Percentiles rank a stretch among this genome's conserved stretches.
phyloP scores from a whole-genome alignment of 768 basidiomycete species.

The Tricholoma terreum region DNA sequence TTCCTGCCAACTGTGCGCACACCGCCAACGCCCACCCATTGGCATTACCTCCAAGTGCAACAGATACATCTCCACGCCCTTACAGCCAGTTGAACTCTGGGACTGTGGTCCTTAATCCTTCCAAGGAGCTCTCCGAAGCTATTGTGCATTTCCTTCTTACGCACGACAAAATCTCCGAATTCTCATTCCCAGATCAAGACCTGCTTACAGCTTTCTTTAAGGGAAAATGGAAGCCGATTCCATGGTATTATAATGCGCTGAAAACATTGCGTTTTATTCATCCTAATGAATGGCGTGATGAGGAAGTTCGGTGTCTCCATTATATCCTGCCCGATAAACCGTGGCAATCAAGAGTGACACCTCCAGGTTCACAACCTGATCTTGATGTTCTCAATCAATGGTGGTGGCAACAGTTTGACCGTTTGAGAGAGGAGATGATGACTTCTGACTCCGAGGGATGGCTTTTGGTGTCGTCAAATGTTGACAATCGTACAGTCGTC shows the following conservation, averaged over 20 bases:
- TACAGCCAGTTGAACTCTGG: conserved; percentile 89
- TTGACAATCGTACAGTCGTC: conserved; percentile 29
- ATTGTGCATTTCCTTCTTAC: conserved; percentile 57
- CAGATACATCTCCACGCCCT: conserved; percentile 57
- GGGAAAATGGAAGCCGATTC: conserved; percentile 73
- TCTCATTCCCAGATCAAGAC: conserved; percentile 88
- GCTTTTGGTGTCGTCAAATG: conserved; percentile 49
- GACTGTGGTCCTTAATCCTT: conserved; percentile 81
- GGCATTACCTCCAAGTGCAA: conserved; percentile 32
- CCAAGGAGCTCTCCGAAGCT: conserved; percentile 44
- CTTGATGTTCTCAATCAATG: conserved; percentile 58
- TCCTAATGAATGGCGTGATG: conserved; percentile 75
- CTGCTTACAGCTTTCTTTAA: conserved; percentile 77
- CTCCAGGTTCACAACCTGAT: conserved; percentile 31
- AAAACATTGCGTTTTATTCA: conserved; percentile 82
- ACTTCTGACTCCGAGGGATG: conserved; percentile 43
- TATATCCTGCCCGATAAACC: conserved; percentile 88
- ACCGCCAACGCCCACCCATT: conserved; percentile 52
- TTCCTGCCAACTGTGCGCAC: conserved; percentile 89
- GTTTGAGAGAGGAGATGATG: conserved; percentile 42
- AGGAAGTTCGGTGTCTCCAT: conserved; percentile 82
- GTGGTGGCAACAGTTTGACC: conserved; percentile 79
- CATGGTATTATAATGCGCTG: conserved; percentile 90
- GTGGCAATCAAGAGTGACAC: conserved; percentile 58
- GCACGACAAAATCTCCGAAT: conserved; percentile 37